These are phyloP conservation scores for Solanum hybrid DNA, from an alignment of 305 asterid species.

Conservation along the genomic window DNA sequence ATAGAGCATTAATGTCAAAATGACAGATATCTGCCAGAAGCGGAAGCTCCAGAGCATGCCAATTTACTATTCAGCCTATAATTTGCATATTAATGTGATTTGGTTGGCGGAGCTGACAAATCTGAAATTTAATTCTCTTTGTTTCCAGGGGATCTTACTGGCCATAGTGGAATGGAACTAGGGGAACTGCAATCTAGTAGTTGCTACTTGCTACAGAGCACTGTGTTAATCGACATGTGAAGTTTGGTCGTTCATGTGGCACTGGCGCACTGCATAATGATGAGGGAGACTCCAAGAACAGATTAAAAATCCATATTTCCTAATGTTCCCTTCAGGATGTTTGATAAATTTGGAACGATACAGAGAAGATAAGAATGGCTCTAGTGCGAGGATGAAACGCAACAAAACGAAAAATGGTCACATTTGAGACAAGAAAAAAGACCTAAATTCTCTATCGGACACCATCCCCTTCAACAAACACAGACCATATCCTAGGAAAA, in stretches of 20 bases:
- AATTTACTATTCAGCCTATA: neutral
- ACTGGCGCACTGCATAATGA: neutral
- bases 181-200: neutral
- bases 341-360: conserved; percentile 29
- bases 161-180: neutral
- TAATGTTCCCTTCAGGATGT: neutral
- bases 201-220: neutral
- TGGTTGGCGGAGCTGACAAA: neutral
- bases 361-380: conserved; percentile 32
- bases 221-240: neutral
- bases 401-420: neutral
- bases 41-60: neutral
- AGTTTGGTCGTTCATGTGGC: neutral
- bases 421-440: neutral
- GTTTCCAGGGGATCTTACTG: neutral
- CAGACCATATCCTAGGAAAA: neutral
- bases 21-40: neutral
- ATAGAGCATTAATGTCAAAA: neutral
- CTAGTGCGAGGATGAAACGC: neutral
- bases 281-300: neutral
- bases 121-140: neutral
- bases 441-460: neutral
- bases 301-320: neutral
- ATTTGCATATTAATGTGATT: neutral
- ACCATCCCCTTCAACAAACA: neutral